Evolutionary conservation across 2,329 filamentous ascomycete species (phyloP).

Genomic region (Ustilaginoidea virens): DNA sequence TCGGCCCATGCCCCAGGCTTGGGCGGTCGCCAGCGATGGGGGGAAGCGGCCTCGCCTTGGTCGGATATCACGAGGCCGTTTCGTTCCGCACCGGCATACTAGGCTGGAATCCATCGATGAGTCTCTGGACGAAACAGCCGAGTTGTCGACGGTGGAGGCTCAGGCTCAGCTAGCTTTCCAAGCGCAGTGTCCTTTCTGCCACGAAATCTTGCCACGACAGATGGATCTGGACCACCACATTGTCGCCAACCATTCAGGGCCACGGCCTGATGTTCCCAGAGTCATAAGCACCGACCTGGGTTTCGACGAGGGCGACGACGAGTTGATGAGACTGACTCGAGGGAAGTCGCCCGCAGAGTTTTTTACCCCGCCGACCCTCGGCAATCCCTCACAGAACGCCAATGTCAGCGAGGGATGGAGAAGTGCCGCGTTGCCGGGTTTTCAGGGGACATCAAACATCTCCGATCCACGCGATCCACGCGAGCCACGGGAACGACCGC

Average conservation of each 20-base stretch:
- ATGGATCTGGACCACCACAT: slow-evolving; percentile 1
- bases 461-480: no score
- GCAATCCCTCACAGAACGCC: background rate
- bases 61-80: background rate
- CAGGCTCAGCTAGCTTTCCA: background rate
- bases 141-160: background rate
- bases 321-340: background rate
- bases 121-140: background rate
- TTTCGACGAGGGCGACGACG: background rate
- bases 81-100: background rate
- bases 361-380: background rate
- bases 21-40: background rate
- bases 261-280: background rate
- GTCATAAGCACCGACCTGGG: background rate
- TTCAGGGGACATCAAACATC: no score
- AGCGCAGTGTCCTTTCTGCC: background rate
- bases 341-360: background rate
- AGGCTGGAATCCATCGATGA: slow-evolving; percentile 4
- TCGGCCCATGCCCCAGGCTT: no score
- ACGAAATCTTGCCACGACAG: background rate
- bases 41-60: background rate
- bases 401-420: background rate
- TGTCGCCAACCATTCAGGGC: background rate
- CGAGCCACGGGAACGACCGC: background rate
- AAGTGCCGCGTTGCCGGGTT: background rate